These are phyloP conservation scores for Lachnellula cervina DNA, from an alignment of 2,329 filamentous ascomycete genomes.

Conservation along the genomic window DNA sequence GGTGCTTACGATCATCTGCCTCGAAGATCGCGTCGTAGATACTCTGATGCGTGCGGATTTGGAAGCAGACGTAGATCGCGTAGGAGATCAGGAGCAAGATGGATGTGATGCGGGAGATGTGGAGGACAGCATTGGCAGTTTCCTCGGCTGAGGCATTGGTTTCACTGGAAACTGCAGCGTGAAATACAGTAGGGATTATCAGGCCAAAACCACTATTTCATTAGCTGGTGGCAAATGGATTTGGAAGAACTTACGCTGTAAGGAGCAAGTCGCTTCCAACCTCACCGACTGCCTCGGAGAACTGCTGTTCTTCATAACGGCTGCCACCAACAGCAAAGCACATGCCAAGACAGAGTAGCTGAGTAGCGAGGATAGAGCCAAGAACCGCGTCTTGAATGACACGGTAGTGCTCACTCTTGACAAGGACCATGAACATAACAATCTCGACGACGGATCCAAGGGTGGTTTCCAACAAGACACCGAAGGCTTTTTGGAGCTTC, in stretches of 20 bases:
- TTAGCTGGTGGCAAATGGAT: constrained; percentile 4
- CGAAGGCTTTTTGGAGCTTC: constrained; percentile 70
- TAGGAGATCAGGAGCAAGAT: constrained; percentile 69
- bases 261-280: constrained; percentile 72
- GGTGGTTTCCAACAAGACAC: constrained; percentile 57
- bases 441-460: constrained; percentile 76
- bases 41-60: constrained; percentile 70
- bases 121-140: constrained; percentile 50
- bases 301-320: constrained; percentile 60
- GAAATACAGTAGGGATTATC: constrained; percentile 42
- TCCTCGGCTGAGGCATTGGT: constrained; percentile 32
- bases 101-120: constrained; percentile 66
- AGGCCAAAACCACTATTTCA: constrained; percentile 42
- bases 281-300: constrained; percentile 73
- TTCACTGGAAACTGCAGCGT: constrained; percentile 39
- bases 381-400: constrained; percentile 81
- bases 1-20: constrained; percentile 62
- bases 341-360: constrained; percentile 72
- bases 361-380: constrained; percentile 76
- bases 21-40: constrained; percentile 73
- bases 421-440: constrained; percentile 73
- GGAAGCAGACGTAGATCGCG: constrained; percentile 63
- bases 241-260: constrained; percentile 60
- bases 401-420: constrained; percentile 51
- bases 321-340: constrained; percentile 78